These are phyloP conservation scores for Scopulariopsis brevicaulis DNA, from an alignment of 2,329 filamentous ascomycete genomes.

Conservation along the genomic window DNA sequence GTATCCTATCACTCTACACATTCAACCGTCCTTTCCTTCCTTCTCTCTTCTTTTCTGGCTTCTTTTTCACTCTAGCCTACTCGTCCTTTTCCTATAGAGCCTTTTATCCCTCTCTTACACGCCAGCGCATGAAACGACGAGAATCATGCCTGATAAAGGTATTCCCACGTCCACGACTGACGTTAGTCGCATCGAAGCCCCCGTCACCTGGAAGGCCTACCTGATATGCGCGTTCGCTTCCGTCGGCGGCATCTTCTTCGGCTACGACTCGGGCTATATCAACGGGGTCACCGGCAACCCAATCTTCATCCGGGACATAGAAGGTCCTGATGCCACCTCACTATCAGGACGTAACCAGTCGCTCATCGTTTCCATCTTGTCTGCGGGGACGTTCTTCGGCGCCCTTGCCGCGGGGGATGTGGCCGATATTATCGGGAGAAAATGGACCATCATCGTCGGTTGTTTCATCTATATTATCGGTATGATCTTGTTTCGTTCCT, in stretches of 20 bases:
- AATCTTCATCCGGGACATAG: slow-evolving; percentile 40
- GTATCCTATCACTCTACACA: no score
- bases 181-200: slow-evolving; percentile 52
- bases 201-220: slow-evolving; percentile 58
- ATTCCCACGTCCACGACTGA: slow-evolving; percentile 36
- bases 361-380: slow-evolving; percentile 65
- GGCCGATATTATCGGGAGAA: slow-evolving; percentile 63
- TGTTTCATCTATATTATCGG: slow-evolving; percentile 62
- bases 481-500: no score
- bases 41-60: neutral
- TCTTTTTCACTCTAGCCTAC: neutral
- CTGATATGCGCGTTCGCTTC: slow-evolving; percentile 59
- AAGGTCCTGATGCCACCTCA: slow-evolving; percentile 21
- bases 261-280: slow-evolving; percentile 70
- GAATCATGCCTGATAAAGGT: slow-evolving; percentile 15
- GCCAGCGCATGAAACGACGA: neutral
- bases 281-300: slow-evolving; percentile 46
- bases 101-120: no score
- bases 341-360: slow-evolving; percentile 33
- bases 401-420: slow-evolving; percentile 68
- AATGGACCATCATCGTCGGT: slow-evolving; percentile 59
- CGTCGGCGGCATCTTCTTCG: slow-evolving; percentile 67
- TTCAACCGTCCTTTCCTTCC: neutral
- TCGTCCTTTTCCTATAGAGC: no score
- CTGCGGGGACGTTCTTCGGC: slow-evolving; percentile 67